Conservation (phyloP, 495 filamentous ascomycete genomes). For the Durotheca rogersii region DNA sequence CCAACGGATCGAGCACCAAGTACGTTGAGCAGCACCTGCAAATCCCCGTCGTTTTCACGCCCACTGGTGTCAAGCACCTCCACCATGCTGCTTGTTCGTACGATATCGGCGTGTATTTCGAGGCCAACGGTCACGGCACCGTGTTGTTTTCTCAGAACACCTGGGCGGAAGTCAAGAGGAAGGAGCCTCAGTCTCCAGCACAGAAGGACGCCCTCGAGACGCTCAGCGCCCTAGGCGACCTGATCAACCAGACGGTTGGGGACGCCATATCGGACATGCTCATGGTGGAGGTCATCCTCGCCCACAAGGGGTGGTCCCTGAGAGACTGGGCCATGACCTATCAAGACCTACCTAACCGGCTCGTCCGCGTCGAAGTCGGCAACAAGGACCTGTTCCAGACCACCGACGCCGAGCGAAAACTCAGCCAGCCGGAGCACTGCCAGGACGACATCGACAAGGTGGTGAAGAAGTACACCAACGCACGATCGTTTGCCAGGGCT, state of each 20-base stretch:
- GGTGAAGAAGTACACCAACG: constrained; percentile 88
- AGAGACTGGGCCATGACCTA: constrained; percentile 93
- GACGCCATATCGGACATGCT: constrained; percentile 95
- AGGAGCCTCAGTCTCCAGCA: constrained; percentile 84
- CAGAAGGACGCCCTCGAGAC: constrained; percentile 83
- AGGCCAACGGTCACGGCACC: constrained; percentile 97
- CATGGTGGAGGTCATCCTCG: constrained; percentile 92
- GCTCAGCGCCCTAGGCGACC: constrained; percentile 74
- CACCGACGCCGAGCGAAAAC: constrained; percentile 84
- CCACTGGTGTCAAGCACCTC: constrained; percentile 95
- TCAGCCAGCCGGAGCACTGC: constrained; percentile 74
- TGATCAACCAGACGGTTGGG: constrained; percentile 97
- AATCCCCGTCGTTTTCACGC: constrained; percentile 87
- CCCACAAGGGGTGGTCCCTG: constrained; percentile 89
- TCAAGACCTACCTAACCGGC: constrained; percentile 92
- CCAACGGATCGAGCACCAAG: constrained; percentile 91
- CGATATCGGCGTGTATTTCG: constrained; percentile 96
- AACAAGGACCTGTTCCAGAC: constrained; percentile 87
- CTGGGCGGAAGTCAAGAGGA: constrained; percentile 68
- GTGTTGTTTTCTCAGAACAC: constrained; percentile 88
- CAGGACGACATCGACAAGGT: constrained; percentile 83
- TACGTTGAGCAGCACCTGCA: constrained; percentile 87
- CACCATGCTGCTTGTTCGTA: constrained; percentile 90
- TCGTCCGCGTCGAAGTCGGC: constrained; percentile 84
- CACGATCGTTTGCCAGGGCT: constrained; percentile 85